These are phyloP conservation scores for Populus pruinosa DNA, from an alignment of 345 rosid genomes.

Conservation along the genomic window DNA sequence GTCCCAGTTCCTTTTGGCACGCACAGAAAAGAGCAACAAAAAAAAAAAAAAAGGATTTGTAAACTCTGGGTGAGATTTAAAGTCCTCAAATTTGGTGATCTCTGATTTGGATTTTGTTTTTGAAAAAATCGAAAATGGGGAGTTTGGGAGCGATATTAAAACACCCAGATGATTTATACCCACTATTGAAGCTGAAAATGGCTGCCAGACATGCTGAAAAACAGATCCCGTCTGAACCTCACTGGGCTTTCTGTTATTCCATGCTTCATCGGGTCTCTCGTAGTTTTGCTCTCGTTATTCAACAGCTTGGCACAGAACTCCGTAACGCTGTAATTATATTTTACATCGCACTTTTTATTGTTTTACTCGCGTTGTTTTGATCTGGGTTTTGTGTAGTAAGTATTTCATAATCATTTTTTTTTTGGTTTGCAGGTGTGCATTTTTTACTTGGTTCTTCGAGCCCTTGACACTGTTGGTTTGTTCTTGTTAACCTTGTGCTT, in stretches of 20 bases:
- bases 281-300: conserved; percentile 84
- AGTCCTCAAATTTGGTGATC: neutral
- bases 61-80: neutral
- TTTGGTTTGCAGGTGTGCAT: conserved; percentile 68
- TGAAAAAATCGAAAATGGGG: conserved; percentile 45
- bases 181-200: conserved; percentile 76
- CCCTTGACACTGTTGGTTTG: conserved; percentile 95
- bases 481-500: conserved; percentile 4
- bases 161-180: conserved; percentile 84
- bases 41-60: neutral
- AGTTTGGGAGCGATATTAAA: conserved; percentile 60
- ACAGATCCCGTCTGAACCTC: conserved; percentile 89
- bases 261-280: conserved; percentile 94
- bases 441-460: conserved; percentile 91
- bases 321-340: conserved; percentile 68
- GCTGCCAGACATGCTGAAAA: conserved; percentile 70
- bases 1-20: no score
- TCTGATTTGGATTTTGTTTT: neutral
- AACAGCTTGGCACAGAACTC: conserved; percentile 75
- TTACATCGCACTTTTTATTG: neutral
- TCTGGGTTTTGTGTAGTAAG: neutral
- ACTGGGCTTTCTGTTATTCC: conserved; percentile 86
- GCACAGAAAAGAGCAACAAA: neutral
- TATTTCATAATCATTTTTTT: neutral
- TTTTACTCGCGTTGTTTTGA: neutral